These are phyloP conservation scores for Bodo saltans DNA, from an alignment of 78 protist genomes.

Conservation along the genomic window DNA sequence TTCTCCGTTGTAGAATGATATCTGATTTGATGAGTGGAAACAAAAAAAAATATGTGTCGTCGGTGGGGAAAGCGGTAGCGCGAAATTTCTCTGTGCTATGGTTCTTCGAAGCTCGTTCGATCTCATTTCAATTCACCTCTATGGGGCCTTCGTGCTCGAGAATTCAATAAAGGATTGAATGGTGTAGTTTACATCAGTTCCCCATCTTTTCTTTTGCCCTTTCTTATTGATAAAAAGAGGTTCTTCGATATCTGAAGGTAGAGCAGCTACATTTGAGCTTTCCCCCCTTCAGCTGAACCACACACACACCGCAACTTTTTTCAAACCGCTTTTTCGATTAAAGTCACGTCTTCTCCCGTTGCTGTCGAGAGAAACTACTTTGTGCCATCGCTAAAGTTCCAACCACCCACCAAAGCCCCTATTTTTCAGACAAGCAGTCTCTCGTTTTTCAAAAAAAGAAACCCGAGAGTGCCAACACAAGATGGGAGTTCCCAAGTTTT, in stretches of 20 bases:
- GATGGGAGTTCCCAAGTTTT: conserved; percentile 65
- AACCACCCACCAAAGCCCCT: no score
- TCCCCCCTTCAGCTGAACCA: no score
- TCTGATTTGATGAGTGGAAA: not conserved
- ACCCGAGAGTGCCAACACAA: conserved; percentile 3
- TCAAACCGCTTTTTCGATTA: no score
- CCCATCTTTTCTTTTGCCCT: not conserved
- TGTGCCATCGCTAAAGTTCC: no score
- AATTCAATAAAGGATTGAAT: not conserved
- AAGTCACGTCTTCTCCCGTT: no score
- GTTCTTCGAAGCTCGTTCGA: not conserved
- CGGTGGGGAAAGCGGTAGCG: no score
- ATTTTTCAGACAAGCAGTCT: no score
- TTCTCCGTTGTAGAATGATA: not conserved
- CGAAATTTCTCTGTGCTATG: not conserved
- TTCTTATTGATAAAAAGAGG: no score
- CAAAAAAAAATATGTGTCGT: not conserved
- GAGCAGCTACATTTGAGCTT: no score
- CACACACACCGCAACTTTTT: no score
- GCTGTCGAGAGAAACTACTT: no score
- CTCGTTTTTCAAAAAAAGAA: not conserved
- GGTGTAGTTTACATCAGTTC: not conserved
- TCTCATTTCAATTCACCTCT: not conserved
- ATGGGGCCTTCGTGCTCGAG: not conserved
- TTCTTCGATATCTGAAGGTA: no score